Evolutionary conservation across 164 flowering plant genomes (phyloP).

Genomic region (Tinospora cordifolia): DNA sequence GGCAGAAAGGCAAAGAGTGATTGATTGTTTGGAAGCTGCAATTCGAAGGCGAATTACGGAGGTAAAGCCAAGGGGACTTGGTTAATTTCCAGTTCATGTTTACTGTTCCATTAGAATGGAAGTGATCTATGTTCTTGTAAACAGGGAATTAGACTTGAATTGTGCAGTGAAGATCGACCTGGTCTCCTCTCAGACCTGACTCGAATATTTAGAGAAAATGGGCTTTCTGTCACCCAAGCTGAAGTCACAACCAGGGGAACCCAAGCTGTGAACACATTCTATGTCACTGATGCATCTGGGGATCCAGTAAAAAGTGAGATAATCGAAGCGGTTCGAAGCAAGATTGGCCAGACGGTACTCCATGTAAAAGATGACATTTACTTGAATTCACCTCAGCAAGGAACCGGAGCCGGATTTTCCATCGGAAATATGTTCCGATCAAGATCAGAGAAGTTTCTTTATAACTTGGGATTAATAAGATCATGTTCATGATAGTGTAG

Average conservation of each 20-base stretch:
- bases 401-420: slow-evolving; percentile 50
- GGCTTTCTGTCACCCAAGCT: slow-evolving; percentile 75
- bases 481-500: slow-evolving; percentile 43
- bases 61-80: slow-evolving; percentile 32
- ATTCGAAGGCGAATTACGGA: slow-evolving; percentile 65
- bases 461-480: slow-evolving; percentile 63
- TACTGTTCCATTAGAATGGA: background rate
- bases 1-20: slow-evolving; percentile 75
- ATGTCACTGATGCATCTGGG: slow-evolving; percentile 79
- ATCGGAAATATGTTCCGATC: slow-evolving; percentile 59
- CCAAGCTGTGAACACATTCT: slow-evolving; percentile 75
- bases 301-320: slow-evolving; percentile 57
- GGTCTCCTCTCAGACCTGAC: slow-evolving; percentile 91
- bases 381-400: slow-evolving; percentile 42
- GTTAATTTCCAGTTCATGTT: background rate
- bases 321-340: slow-evolving; percentile 70
- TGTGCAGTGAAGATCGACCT: slow-evolving; percentile 68
- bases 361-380: slow-evolving; percentile 51
- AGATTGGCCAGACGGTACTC: slow-evolving; percentile 60
- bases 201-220: slow-evolving; percentile 88
- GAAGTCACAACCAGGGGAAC: slow-evolving; percentile 82
- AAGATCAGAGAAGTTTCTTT: slow-evolving; percentile 76
- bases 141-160: slow-evolving; percentile 81
- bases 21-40: slow-evolving; percentile 87
- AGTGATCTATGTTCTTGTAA: background rate